Base-by-base conservation (phyloP, 2,329 filamentous ascomycete species). In the Aspergillus quadricinctus region DNA sequence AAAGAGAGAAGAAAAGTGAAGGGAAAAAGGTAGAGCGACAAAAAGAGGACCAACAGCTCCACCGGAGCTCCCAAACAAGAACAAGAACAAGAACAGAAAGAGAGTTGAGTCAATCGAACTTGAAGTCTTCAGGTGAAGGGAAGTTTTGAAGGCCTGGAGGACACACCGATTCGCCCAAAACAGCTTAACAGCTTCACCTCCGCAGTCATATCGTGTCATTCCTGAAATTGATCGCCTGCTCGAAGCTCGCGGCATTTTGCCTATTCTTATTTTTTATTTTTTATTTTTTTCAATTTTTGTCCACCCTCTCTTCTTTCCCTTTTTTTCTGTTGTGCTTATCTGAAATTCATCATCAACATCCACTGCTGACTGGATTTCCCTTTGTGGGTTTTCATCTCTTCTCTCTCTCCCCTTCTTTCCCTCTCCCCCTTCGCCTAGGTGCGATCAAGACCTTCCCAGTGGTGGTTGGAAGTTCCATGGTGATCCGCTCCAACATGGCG, bases 91-190 rank as follows among this genome's bases (percentile, higher is more conserved):
- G n/a, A n/a, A n/a, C n/a, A n/a, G 37, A 52, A 43, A 61, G 50
- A 53, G 53, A 49, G 53, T n/a, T n/a, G n/a, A 56, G 41, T 58
- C 54, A 56, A 53, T 58, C 4, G 43, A 46, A 8, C 10, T 11
- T 46, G 43, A 46, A 46, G 8, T 43, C 49, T 51, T 51, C 49
- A 52, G 43, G 43, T 31, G n/a, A n/a, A n/a, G n/a, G n/a, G 37
- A 49, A 49, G 51, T 40, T 40, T 45, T 27, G 31, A 48, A 48
- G 28, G 56, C 56, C 57, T 53, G 51, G 46, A 53, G 27, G 60
- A 53, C 62, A 71, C 70, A 72, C 70, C 70, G 70, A 69, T 68
- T 68, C 67, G 64, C 70, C 69, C 62, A 68, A 72, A 72, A 67
- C 65, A 72, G 69, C 64, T 61, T 58, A 62, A 52, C 21, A 17